Evolutionary conservation across 805 yeast genomes (phyloP), one percentile per base, ranked within the genome.

Genomic region (Clavispora carvajalis): DNA sequence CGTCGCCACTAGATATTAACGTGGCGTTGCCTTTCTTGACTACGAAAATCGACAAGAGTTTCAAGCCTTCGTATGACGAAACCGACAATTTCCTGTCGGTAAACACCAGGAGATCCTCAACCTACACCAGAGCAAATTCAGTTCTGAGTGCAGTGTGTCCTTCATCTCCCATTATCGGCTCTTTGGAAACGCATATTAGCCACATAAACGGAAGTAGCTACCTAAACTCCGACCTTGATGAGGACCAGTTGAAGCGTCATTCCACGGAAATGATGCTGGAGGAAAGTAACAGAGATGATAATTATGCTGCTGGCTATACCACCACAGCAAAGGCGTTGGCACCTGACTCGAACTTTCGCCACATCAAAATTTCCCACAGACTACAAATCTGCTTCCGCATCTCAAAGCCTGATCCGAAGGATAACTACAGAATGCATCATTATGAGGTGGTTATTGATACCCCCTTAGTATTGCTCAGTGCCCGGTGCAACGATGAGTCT

Each of bases 371-470:
- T 13, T 71, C 74, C 40, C 95, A 85, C 57, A 66, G 89, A 37
- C 58, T 85, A 37, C 93, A 85, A 55, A 72, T 85, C 4, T 78
- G 84, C 50, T 73, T 85, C 41, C 65, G 93, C 41, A 77, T 85
- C 21, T 77, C 85, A 10, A 79, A 74, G 49, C 79, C 79, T 1
- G 84, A 80, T 43, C 71, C 76, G 0, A 55, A 60, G 35, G 71
- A 51, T 39, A 54, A 63, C 41, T 55, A 37, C 42, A 76, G 74
- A 46, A 60, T 78, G 63, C 88, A 82, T 51, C 90, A 85, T 57
- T 85, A 80, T 53, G 95, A 85, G 51, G 90, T 85, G 16, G 77
- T 85, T 33, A 83, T 85, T 29, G 93, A 85, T 54, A 83, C 91
- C 0, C 93, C 93, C 0, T 68, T 85, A 26, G 70, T 74, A 24